phyloP scores from a whole-genome alignment of 2,329 filamentous ascomycete species.

The Scolecobasidium constrictum region DNA sequence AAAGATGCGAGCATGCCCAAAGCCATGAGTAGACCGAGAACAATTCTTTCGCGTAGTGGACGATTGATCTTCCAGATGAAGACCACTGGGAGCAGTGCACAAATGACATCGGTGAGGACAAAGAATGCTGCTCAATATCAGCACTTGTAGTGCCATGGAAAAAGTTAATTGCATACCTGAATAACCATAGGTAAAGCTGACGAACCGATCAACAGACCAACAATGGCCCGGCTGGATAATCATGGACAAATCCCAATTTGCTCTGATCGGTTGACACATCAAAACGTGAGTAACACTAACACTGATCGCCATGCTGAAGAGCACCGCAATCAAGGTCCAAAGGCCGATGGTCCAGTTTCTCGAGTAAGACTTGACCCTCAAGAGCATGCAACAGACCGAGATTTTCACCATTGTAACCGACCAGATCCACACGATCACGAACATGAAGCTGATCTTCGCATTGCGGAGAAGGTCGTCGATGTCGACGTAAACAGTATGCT shows the following conservation, averaged over 20 bases:
- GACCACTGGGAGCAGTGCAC: constrained; percentile 7
- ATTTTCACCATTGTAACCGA: constrained; percentile 4
- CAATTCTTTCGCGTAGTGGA: constrained; percentile 7
- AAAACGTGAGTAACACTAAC: constrained; percentile 2
- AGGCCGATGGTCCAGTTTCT: constrained; percentile 4
- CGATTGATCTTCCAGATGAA: constrained; percentile 10
- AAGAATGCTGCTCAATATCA: constrained; percentile 1
- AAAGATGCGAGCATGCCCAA: constrained; percentile 7
- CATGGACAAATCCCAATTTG: too few relatives aligned
- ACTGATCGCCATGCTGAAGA: not conserved
- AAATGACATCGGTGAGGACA: constrained; percentile 6
- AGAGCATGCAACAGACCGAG: constrained; percentile 3
- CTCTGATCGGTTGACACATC: constrained; percentile 1
- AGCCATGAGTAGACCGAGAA: constrained; percentile 7
- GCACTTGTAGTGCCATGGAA: not conserved
- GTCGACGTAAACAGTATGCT: not conserved
- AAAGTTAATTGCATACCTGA: too few relatives aligned
- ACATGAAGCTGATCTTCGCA: not conserved
- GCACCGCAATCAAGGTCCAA: not conserved
- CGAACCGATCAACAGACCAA: too few relatives aligned
- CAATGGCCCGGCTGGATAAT: too few relatives aligned
- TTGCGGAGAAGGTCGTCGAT: not conserved
- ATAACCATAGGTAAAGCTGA: too few relatives aligned
- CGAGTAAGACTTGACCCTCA: constrained; percentile 4
- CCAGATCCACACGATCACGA: constrained; percentile 7